Percentiles rank a stretch among this genome's conserved stretches.
phyloP scores from a whole-genome alignment of 2,329 filamentous ascomycete genomes.

The Fusarium zealandicum region DNA sequence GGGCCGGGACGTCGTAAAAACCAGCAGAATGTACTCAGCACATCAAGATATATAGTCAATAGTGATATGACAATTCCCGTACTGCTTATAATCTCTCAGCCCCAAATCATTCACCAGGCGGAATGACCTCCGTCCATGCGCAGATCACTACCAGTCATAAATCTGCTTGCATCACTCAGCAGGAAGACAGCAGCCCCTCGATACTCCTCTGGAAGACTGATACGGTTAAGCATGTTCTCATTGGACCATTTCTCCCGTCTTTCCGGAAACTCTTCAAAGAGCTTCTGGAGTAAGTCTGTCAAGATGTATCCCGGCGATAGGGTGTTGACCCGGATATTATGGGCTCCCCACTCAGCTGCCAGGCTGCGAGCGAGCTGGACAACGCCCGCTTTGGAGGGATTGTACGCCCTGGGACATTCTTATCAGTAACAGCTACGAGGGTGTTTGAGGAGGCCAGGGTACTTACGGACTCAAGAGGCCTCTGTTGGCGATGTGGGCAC shows the following conservation, averaged over 20 bases:
- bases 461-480: constrained; percentile 66
- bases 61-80: no score
- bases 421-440: not conserved
- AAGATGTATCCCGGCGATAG: constrained; percentile 82
- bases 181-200: constrained; percentile 77
- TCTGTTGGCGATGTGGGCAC: constrained; percentile 70
- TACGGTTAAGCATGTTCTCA: constrained; percentile 82
- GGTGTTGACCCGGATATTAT: constrained; percentile 81
- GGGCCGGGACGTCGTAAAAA: no score
- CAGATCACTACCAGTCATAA: constrained; percentile 78
- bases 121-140: constrained; percentile 75
- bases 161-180: constrained; percentile 72
- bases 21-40: no score
- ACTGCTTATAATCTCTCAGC: no score
- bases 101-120: no score
- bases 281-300: constrained; percentile 81
- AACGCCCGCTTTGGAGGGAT: constrained; percentile 77
- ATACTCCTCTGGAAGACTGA: constrained; percentile 74
- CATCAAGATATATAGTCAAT: no score
- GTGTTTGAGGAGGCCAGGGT: not conserved
- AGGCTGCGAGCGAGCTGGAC: constrained; percentile 75
- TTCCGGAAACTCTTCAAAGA: constrained; percentile 80
- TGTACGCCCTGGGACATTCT: constrained; percentile 66
- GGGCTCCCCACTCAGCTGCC: constrained; percentile 74
- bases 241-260: constrained; percentile 73